Conservation (phyloP, 176 grass and related monocot species). For the Juncus effusus region DNA sequence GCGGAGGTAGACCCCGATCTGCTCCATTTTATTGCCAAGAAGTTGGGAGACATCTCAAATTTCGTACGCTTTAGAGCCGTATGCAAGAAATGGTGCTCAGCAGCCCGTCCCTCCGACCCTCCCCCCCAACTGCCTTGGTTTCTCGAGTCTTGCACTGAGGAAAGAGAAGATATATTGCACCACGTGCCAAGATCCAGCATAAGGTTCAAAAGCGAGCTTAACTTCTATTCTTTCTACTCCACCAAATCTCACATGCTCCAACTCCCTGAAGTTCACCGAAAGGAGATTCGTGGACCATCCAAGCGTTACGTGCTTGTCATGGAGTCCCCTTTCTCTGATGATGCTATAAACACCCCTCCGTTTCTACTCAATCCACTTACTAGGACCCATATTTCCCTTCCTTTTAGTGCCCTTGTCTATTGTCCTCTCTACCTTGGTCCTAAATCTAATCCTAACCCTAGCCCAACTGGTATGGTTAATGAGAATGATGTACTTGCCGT, state of each 20-base stretch:
- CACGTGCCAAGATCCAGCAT: too few species aligned
- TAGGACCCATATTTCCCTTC: background rate
- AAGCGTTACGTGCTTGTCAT: background rate
- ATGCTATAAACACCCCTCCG: background rate
- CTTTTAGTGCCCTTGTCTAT: background rate
- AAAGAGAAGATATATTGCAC: background rate
- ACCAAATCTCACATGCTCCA: background rate
- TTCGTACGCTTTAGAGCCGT: too few species aligned
- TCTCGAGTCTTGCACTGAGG: background rate
- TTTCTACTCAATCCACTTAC: conserved; percentile 13
- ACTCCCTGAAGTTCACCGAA: background rate
- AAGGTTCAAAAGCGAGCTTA: background rate
- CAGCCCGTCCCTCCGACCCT: too few species aligned
- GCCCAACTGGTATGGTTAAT: too few species aligned
- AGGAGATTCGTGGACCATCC: conserved; percentile 3
- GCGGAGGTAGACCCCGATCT: too few species aligned
- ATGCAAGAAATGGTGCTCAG: too few species aligned
- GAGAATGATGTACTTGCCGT: too few species aligned
- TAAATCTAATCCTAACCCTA: too few species aligned
- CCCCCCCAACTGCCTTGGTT: too few species aligned
- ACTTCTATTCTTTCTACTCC: conserved; percentile 2
- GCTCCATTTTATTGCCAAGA: too few species aligned
- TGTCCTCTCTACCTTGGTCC: background rate
- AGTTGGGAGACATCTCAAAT: too few species aligned
- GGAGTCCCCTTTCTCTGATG: too few species aligned